These are phyloP conservation scores for Aspergillus sojae DNA, from an alignment of 2,329 filamentous ascomycete genomes.

Conservation along the genomic window DNA sequence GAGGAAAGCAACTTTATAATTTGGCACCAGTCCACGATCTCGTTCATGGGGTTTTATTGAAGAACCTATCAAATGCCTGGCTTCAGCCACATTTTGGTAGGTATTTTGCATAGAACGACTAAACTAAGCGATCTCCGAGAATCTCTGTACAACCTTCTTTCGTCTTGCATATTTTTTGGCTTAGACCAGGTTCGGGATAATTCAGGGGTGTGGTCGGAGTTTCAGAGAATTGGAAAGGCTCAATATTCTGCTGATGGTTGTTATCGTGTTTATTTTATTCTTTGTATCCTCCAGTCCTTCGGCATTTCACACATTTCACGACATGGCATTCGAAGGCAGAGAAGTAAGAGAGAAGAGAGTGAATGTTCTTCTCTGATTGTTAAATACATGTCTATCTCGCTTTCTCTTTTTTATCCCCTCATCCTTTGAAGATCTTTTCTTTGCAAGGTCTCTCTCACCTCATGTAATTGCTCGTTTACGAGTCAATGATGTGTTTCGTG, in stretches of 20 bases:
- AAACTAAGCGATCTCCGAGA: slow-evolving; percentile 20
- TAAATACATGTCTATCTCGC: not conserved
- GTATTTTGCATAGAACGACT: slow-evolving; percentile 28
- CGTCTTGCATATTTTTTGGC: slow-evolving; percentile 17
- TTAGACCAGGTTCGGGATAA: slow-evolving; percentile 21
- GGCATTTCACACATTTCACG: not conserved
- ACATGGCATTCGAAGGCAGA: not conserved
- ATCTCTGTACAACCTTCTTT: slow-evolving; percentile 14
- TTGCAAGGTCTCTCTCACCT: not conserved
- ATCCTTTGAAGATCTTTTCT: slow-evolving; percentile 1
- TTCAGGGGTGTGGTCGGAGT: slow-evolving; percentile 1
- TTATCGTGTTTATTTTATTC: slow-evolving; percentile 7
- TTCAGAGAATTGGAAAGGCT: slow-evolving; percentile 7
- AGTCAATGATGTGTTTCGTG: slow-evolving; percentile 12
- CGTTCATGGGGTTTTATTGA: slow-evolving; percentile 15
- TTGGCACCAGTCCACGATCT: slow-evolving; percentile 16
- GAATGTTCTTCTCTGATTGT: slow-evolving; percentile 6
- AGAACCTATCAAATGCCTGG: slow-evolving; percentile 16
- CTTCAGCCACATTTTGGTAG: slow-evolving; percentile 15
- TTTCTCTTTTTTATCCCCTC: slow-evolving; percentile 5
- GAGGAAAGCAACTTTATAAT: slow-evolving; percentile 13
- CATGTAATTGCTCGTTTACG: slow-evolving; percentile 6
- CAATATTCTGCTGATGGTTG: not conserved
- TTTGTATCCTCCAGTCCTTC: slow-evolving; percentile 12
- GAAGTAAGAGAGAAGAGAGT: not conserved